Percentiles rank a stretch among this genome's conserved stretches.
Conservation (phyloP, 306 rosid species). For the Inga oerstediana region DNA sequence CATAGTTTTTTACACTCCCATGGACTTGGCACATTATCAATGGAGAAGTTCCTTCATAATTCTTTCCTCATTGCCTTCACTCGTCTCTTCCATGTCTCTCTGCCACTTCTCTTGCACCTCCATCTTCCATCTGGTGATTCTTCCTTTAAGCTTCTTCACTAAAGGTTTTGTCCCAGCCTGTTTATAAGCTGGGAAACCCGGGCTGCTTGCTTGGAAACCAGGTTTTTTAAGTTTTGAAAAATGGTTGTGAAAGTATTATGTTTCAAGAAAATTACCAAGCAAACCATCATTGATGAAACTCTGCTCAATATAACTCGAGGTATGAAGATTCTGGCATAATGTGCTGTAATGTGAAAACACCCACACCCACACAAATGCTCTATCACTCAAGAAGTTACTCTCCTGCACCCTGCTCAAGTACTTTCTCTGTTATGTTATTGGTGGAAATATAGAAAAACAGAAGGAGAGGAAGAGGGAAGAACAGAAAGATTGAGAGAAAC, state of each 20-base stretch:
- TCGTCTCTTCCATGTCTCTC: not conserved
- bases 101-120: not conserved
- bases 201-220: not conserved
- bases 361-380: not conserved
- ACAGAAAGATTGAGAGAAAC: too few relatives aligned
- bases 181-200: not conserved
- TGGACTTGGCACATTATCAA: not conserved
- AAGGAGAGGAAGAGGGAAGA: too few relatives aligned
- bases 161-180: not conserved
- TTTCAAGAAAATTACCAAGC: not conserved
- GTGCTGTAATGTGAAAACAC: not conserved
- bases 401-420: not conserved
- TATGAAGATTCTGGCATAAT: not conserved
- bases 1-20: slow-evolving; percentile 16
- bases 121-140: not conserved
- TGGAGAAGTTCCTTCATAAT: slow-evolving; percentile 18
- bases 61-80: not conserved
- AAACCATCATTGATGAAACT: not conserved
- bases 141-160: not conserved
- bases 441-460: too few relatives aligned
- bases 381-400: not conserved
- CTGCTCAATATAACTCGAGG: not conserved
- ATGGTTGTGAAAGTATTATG: not conserved
- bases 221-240: not conserved
- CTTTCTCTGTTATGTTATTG: too few relatives aligned